A percentile compares a stretch with the other conserved stretches of the same genome.
Evolutionary conservation across 163 green algal species (phyloP).

Genomic region (Volvox carteri): DNA sequence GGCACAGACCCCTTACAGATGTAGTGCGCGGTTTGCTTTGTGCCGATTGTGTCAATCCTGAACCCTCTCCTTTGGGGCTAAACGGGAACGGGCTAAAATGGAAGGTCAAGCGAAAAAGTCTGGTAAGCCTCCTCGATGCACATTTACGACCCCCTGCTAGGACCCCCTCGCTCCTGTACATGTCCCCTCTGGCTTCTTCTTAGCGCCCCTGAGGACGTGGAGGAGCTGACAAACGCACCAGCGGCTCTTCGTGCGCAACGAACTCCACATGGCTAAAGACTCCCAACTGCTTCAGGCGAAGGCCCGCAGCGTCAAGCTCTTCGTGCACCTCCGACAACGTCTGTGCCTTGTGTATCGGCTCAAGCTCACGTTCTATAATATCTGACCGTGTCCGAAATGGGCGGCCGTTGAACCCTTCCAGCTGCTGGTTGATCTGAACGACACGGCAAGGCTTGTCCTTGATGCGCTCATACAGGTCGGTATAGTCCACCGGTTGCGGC

Average conservation of each 20-base stretch:
- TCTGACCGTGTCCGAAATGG: slow-evolving; percentile 71
- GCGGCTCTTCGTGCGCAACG: slow-evolving; percentile 66
- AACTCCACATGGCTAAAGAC: slow-evolving; percentile 78
- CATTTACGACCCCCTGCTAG: too few species aligned
- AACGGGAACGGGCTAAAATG: too few species aligned
- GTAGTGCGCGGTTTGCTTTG: too few species aligned
- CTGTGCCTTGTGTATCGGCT: slow-evolving; percentile 52
- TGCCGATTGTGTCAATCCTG: too few species aligned
- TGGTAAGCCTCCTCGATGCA: too few species aligned
- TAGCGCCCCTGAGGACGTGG: too few species aligned
- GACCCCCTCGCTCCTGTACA: too few species aligned
- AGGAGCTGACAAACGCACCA: too few species aligned
- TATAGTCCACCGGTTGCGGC: slow-evolving; percentile 61
- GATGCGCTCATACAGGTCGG: slow-evolving; percentile 67
- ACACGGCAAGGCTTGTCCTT: slow-evolving; percentile 69
- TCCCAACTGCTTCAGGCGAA: slow-evolving; percentile 73
- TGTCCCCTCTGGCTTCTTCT: too few species aligned
- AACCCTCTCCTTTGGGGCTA: too few species aligned
- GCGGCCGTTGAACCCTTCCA: slow-evolving; percentile 50
- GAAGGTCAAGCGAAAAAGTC: too few species aligned
- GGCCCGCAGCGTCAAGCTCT: slow-evolving; percentile 69
- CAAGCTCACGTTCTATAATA: slow-evolving; percentile 76
- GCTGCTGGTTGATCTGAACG: slow-evolving; percentile 60
- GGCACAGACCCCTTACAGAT: too few species aligned
- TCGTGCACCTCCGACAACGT: slow-evolving; percentile 82